These are phyloP conservation scores for Verticillium dahliae DNA, from an alignment of 2,329 filamentous ascomycete genomes.

Conservation along the genomic window DNA sequence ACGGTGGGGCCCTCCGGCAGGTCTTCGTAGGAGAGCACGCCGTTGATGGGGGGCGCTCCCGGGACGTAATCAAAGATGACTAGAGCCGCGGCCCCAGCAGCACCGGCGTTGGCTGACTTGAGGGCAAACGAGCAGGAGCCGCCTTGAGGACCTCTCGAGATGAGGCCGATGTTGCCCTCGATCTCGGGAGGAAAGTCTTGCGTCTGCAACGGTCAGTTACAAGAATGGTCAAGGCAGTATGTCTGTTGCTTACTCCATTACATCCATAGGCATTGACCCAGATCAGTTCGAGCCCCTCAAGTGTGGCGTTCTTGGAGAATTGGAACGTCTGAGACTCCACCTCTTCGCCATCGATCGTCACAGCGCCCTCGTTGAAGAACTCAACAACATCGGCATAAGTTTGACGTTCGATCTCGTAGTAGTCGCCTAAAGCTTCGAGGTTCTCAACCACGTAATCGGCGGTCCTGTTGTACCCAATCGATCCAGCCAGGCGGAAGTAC, in stretches of 20 bases:
- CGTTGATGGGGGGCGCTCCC: constrained; percentile 40
- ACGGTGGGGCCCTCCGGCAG: constrained; percentile 32
- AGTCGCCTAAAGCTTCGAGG: constrained; percentile 23
- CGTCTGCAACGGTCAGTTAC: not conserved
- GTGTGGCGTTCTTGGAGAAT: constrained; percentile 32
- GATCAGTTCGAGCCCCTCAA: constrained; percentile 29
- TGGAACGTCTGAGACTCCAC: constrained; percentile 10
- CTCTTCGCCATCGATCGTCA: constrained; percentile 14
- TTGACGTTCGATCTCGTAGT: constrained; percentile 24
- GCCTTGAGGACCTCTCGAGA: constrained; percentile 38
- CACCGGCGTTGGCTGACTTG: constrained; percentile 46
- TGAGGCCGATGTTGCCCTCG: constrained; percentile 45
- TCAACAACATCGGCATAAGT: constrained; percentile 19
- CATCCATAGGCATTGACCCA: constrained; percentile 44
- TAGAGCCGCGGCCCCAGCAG: constrained; percentile 46
- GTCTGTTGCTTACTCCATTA: constrained; percentile 15
- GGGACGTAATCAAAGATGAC: constrained; percentile 53
- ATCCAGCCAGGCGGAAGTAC: constrained; percentile 24
- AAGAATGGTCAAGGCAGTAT: not conserved
- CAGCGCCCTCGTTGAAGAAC: constrained; percentile 10
- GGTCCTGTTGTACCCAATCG: constrained; percentile 24
- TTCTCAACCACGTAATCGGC: constrained; percentile 25
- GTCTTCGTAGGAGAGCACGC: constrained; percentile 15
- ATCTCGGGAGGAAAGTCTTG: constrained; percentile 42
- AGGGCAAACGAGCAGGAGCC: constrained; percentile 44